A percentile compares a stretch with the other conserved stretches of the same genome.
Evolutionary conservation across 73 alveolate species (phyloP).

Genomic region (Durusdinium trenchii): DNA sequence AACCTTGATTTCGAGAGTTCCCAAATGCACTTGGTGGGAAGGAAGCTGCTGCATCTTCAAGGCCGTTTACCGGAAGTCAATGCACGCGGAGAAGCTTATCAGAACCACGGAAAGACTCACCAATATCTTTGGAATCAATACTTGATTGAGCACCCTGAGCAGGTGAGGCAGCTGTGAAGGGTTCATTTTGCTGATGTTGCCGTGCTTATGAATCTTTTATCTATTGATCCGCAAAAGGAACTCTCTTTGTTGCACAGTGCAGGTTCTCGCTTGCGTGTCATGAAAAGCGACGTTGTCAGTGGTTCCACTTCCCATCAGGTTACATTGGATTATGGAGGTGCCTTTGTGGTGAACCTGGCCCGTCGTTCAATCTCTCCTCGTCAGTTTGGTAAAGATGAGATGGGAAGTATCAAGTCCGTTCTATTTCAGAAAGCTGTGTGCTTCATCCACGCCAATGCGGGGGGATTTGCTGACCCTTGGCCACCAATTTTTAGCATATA

Average conservation of each 20-base stretch:
- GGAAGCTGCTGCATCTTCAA: conserved; percentile 66
- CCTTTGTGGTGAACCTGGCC: conserved; percentile 75
- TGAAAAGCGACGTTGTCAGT: background rate
- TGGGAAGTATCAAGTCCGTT: conserved; percentile 64
- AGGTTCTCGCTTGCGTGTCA: background rate
- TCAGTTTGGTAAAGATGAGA: conserved; percentile 72
- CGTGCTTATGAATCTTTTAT: conserved; percentile 58
- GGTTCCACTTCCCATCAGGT: conserved; percentile 47
- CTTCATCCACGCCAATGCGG: conserved; percentile 86
- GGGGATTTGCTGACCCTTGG: conserved; percentile 68
- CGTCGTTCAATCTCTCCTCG: conserved; percentile 79
- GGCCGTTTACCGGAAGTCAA: conserved; percentile 54
- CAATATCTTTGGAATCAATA: conserved; percentile 86
- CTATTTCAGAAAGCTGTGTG: conserved; percentile 81
- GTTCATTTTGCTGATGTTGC: too few relatives aligned
- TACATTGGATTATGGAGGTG: conserved; percentile 72
- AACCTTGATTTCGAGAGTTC: too few relatives aligned
- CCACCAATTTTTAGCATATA: background rate
- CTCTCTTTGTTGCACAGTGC: background rate
- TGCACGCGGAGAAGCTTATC: conserved; percentile 42
- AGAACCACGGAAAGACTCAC: conserved; percentile 43
- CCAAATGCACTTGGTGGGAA: background rate
- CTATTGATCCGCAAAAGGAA: conserved; percentile 63
- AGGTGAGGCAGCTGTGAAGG: too few relatives aligned
- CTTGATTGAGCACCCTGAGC: conserved; percentile 77